A percentile compares a stretch with the other conserved stretches of the same genome.
Evolutionary conservation across 2,329 filamentous ascomycete genomes (phyloP).

Genomic region (Cercospora zeina): DNA sequence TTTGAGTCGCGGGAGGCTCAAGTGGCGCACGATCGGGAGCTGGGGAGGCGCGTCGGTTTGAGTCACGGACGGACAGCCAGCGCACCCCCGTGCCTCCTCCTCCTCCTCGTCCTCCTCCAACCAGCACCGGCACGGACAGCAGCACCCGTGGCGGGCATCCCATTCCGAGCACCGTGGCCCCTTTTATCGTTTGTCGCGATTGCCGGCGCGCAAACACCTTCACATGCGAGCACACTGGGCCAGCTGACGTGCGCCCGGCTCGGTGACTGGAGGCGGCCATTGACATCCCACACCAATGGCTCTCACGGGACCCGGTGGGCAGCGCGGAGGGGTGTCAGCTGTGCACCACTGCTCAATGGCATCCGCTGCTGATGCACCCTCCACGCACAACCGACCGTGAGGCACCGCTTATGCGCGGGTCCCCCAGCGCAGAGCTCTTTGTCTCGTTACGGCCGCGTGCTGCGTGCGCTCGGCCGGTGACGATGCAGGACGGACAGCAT

Average conservation of each 20-base stretch:
- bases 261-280: constrained; percentile 16
- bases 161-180: constrained; percentile 5
- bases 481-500: constrained; percentile 20
- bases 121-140: constrained; percentile 1
- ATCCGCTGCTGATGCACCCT: background rate
- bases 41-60: constrained; percentile 5
- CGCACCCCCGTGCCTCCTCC: constrained; percentile 7
- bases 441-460: constrained; percentile 15
- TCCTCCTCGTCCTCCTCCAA: constrained; percentile 12
- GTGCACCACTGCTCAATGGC: constrained; percentile 15
- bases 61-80: constrained; percentile 4
- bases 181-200: constrained; percentile 15
- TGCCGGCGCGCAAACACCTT: constrained; percentile 11
- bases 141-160: background rate
- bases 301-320: constrained; percentile 15
- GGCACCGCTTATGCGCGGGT: constrained; percentile 25
- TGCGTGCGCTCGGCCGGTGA: constrained; percentile 13
- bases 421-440: constrained; percentile 12
- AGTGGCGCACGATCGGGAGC: background rate
- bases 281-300: constrained; percentile 20
- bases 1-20: constrained; percentile 8
- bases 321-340: constrained; percentile 20
- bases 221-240: constrained; percentile 12
- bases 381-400: too few species aligned
- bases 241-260: constrained; percentile 7